Evolutionary conservation across 2,329 filamentous ascomycete species (phyloP), one percentile per base, ranked within the genome.

Genomic region (Nigrospora oryzae): DNA sequence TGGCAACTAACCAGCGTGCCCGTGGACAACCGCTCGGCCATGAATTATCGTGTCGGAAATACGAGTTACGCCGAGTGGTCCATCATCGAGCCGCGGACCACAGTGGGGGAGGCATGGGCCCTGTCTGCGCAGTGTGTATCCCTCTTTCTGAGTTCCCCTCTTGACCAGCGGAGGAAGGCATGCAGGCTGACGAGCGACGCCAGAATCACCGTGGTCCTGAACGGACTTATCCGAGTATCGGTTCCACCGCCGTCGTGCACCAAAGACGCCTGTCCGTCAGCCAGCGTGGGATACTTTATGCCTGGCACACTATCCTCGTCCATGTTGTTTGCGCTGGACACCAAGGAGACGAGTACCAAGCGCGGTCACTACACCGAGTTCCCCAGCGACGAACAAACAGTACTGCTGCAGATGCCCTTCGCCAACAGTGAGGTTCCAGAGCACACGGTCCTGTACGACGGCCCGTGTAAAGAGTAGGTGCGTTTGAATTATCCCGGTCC

Each of bases 301-400:
- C 60, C 61, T 1, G 61, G 61, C 1, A 58, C 60, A 12, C 16
- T 56, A 14, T 45, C 48, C 5, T 62, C 61, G 12, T 63, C 60
- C 11, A 38, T 63, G 6, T 38, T 64, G 5, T 59, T 64, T 19
- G 61, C 58, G 1, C 56, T 56, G 4, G 61, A 64, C 46, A 28
- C 57, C 39, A 52, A 51, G 36, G 47, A 51, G 13, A 47, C 42
- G 10, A 64, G 61, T 46, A 52, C 47, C 13, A 40, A 57, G 10
- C 50, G 50, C 8, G 61, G 61, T 1, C 61, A 64, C 38, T 58
- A 50, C 36, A 63, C 61, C 37, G 61, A 64, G 48, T 64, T 64
- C 40, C 61, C 61, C 16, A 56, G 58, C 42, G 52, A 62, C 38
- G 58, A 61, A 48, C 53, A 57, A 23, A 63, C 61, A 6, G 50